Evolutionary conservation across 352 stramenopile genomes (phyloP).

Genomic region (Phytophthora pini): DNA sequence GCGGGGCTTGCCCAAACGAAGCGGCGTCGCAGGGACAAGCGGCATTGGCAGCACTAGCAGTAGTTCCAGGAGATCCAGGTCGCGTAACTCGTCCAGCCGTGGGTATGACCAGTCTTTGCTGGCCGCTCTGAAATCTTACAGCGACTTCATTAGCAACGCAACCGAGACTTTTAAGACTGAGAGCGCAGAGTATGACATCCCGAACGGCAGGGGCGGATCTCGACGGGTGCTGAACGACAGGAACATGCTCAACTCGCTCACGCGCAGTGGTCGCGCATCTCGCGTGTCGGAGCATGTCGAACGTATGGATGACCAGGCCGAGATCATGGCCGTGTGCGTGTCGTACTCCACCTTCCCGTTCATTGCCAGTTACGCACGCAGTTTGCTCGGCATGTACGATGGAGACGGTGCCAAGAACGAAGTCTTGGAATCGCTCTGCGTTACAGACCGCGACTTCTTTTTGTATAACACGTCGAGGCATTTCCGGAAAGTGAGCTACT

Average conservation of each 20-base stretch:
- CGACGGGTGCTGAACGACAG: constrained; percentile 32
- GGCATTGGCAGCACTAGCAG: constrained; percentile 25
- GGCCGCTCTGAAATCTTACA: constrained; percentile 69
- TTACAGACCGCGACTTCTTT: constrained; percentile 64
- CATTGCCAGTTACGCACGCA: constrained; percentile 85
- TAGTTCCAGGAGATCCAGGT: constrained; percentile 26
- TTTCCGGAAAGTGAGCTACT: constrained; percentile 81
- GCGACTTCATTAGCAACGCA: constrained; percentile 69
- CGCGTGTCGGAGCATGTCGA: constrained; percentile 71
- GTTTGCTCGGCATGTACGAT: constrained; percentile 75
- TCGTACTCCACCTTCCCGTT: constrained; percentile 88
- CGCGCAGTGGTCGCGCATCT: constrained; percentile 61
- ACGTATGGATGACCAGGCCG: constrained; percentile 70
- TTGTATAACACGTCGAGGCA: constrained; percentile 71
- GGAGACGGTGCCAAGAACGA: constrained; percentile 70
- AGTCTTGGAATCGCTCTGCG: constrained; percentile 57
- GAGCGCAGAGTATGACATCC: constrained; percentile 36
- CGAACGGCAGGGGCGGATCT: constrained; percentile 20
- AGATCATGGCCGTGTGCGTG: constrained; percentile 76
- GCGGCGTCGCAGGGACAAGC: constrained; percentile 35
- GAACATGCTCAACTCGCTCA: constrained; percentile 76
- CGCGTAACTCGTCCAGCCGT: constrained; percentile 44
- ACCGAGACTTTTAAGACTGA: constrained; percentile 32
- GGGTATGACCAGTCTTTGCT: constrained; percentile 72
- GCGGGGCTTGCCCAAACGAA: constrained; percentile 60